Percentiles rank a stretch among this genome's conserved stretches.
phyloP scores from a whole-genome alignment of 306 rosid genomes.

The Cucurbita argyrosperma region DNA sequence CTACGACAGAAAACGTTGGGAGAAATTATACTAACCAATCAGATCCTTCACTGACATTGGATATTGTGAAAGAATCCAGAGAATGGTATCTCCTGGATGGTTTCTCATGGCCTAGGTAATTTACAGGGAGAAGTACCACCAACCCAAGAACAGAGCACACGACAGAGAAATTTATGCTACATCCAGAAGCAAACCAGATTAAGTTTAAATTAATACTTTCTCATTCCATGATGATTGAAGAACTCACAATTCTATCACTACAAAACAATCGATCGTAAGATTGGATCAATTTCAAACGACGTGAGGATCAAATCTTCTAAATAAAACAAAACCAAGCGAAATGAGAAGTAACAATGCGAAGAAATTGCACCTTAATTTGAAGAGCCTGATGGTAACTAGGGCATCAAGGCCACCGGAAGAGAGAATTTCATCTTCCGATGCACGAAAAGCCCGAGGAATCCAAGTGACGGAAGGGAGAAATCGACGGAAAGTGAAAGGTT shows the following conservation, averaged over 20 bases:
- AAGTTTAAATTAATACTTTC: neutral
- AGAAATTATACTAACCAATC: constrained; percentile 19
- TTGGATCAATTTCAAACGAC: neutral
- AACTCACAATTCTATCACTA: neutral
- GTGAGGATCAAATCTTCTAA: neutral
- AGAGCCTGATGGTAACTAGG: constrained; percentile 60
- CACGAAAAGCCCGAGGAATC: constrained; percentile 41
- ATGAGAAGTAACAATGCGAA: neutral
- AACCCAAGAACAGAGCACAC: constrained; percentile 66
- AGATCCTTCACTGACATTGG: constrained; percentile 62
- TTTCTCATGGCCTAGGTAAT: constrained; percentile 30
- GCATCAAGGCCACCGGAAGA: constrained; percentile 60
- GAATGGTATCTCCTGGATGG: constrained; percentile 20
- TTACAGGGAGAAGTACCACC: constrained; percentile 52
- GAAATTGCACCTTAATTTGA: constrained; percentile 54
- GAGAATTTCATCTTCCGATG: constrained; percentile 52
- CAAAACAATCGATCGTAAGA: neutral
- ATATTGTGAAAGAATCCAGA: constrained; percentile 62
- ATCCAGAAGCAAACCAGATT: constrained; percentile 4
- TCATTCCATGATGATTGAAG: neutral
- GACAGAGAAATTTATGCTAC: constrained; percentile 59
- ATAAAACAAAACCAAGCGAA: neutral
- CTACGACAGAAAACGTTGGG: neutral
- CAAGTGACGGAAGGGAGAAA: constrained; percentile 56
- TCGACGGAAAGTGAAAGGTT: constrained; percentile 18